A percentile compares a stretch with the other conserved stretches of the same genome.
Conservation (phyloP, 2,329 filamentous ascomycete species). For the Colletotrichum noveboracense region DNA sequence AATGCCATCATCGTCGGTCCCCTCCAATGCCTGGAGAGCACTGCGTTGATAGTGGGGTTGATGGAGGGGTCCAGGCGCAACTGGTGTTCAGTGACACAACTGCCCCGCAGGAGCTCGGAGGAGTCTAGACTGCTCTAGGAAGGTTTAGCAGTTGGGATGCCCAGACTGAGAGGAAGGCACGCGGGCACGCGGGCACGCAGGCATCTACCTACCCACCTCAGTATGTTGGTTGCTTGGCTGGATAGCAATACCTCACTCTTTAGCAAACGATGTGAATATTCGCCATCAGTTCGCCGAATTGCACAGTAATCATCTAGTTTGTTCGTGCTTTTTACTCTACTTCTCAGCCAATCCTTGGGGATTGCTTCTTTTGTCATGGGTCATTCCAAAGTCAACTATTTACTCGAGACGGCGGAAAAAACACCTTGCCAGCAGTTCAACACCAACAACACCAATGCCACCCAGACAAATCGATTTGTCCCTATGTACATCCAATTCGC, state of each 20-base stretch:
- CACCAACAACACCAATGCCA: background rate
- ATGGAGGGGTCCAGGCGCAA: background rate
- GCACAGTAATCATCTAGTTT: background rate
- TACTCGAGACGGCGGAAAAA: background rate
- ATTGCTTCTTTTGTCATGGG: background rate
- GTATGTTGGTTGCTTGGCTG: background rate
- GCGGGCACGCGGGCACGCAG: background rate
- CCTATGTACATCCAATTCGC: background rate
- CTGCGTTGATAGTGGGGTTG: background rate
- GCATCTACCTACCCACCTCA: background rate
- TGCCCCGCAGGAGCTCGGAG: background rate
- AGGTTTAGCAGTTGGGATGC: slow-evolving; percentile 5
- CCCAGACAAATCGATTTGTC: background rate
- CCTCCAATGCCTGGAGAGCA: background rate
- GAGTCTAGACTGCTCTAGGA: background rate
- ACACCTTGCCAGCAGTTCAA: background rate
- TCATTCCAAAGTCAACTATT: background rate
- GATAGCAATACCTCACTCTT: background rate
- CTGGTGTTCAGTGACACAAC: background rate
- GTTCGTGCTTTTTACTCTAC: background rate
- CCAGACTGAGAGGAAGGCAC: background rate
- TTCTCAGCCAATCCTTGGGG: background rate
- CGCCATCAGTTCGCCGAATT: background rate
- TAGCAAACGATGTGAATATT: background rate
- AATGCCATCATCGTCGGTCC: slow-evolving; percentile 6